A percentile compares a stretch with the other conserved stretches of the same genome.
phyloP scores from a whole-genome alignment of 2,329 filamentous ascomycete species.

The Alternaria sp. region DNA sequence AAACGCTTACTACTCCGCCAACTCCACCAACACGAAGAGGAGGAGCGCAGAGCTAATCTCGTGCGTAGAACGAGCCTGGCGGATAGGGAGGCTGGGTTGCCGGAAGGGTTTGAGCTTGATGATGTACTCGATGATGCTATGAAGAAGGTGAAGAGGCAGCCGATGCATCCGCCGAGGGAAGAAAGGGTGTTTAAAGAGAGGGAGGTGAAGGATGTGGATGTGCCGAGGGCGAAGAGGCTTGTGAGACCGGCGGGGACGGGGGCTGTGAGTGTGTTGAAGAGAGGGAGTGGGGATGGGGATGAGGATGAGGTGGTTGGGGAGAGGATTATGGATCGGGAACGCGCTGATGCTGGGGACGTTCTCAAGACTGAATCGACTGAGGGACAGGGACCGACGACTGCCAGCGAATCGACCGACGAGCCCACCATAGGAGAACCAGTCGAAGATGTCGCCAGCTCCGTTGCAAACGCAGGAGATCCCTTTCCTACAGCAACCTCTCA shows the following conservation, averaged over 20 bases:
- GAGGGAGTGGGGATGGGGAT: background rate
- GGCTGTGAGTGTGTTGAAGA: background rate
- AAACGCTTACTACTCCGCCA: slow-evolving; percentile 1
- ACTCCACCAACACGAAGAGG: background rate
- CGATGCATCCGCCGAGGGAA: background rate
- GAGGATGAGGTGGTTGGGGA: background rate
- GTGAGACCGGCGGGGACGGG: background rate
- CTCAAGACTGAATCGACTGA: accelerated
- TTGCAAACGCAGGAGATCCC: background rate
- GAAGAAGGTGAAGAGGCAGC: background rate
- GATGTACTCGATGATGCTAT: slow-evolving; percentile 7
- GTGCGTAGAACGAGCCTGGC: background rate
- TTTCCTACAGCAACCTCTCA: background rate
- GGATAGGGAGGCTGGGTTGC: background rate
- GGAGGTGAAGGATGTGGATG: background rate
- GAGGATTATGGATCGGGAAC: background rate
- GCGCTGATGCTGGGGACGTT: no score
- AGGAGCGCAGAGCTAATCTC: background rate
- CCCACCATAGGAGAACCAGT: background rate
- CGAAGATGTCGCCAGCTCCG: background rate
- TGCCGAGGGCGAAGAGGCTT: background rate
- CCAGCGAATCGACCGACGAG: background rate
- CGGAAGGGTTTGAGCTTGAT: background rate
- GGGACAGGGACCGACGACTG: background rate
- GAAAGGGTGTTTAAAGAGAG: background rate